phyloP scores from a whole-genome alignment of 179 eudicot genomes.

The Silene vulgaris region DNA sequence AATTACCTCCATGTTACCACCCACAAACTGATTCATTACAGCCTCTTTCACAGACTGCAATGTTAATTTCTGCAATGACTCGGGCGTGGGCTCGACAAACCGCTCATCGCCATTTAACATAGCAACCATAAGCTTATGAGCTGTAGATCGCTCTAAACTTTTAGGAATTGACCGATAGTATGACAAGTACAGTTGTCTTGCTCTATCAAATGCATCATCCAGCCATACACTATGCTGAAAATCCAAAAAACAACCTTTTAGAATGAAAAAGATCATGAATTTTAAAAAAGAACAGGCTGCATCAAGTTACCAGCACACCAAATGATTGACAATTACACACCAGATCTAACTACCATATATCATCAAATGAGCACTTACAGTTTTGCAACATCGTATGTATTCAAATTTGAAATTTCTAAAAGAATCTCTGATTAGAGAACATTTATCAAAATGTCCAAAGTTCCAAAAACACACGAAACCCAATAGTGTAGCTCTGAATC shows the following conservation, averaged over 20 bases:
- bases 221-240: constrained; percentile 99
- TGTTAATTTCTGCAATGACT: constrained; percentile 63
- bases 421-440: constrained; percentile 5
- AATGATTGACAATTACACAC: not conserved
- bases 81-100: constrained; percentile 96
- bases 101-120: constrained; percentile 99
- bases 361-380: not conserved
- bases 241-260: constrained; percentile 21
- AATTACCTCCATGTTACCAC: constrained; percentile 92
- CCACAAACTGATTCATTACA: constrained; percentile 84
- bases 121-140: constrained; percentile 88
- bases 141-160: constrained; percentile 97
- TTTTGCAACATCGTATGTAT: not conserved
- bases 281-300: not conserved
- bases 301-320: not conserved
- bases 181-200: constrained; percentile 85
- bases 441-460: not conserved
- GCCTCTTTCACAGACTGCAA: constrained; percentile 80
- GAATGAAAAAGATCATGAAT: constrained; percentile 10
- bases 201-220: constrained; percentile 98
- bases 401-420: not conserved
- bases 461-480: not conserved
- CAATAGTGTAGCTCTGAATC: not conserved
- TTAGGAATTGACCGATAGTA: constrained; percentile 94
- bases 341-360: not conserved